Percentiles rank a stretch among this genome's conserved stretches.
These are phyloP conservation scores for Papiliotrema fonsecae DNA, from an alignment of 1,284 basidiomycete species.

Conservation along the genomic window DNA sequence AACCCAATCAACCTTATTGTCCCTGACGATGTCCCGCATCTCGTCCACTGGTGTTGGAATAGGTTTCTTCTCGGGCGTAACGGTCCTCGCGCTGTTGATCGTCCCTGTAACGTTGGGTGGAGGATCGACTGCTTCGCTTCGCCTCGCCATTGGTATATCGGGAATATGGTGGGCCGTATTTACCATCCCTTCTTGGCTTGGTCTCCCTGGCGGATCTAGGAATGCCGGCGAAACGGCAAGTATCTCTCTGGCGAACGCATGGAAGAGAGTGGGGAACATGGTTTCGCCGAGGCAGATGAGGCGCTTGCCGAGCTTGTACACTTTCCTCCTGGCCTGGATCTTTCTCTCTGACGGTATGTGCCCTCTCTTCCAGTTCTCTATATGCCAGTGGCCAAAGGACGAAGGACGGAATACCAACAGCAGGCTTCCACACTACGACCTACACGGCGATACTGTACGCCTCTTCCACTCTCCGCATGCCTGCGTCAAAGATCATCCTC, in stretches of 20 bases:
- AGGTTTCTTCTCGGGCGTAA: slow-evolving; percentile 65
- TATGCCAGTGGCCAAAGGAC: neutral
- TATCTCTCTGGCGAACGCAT: slow-evolving; percentile 21
- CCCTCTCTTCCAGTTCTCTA: too few relatives aligned
- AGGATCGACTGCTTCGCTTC: slow-evolving; percentile 67
- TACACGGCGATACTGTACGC: slow-evolving; percentile 46
- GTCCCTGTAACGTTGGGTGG: slow-evolving; percentile 63
- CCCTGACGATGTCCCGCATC: slow-evolving; percentile 67
- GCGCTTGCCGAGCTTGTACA: slow-evolving; percentile 73
- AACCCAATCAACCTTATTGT: slow-evolving; percentile 50
- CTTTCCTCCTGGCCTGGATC: slow-evolving; percentile 84
- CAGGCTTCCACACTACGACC: slow-evolving; percentile 45
- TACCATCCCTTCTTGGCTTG: slow-evolving; percentile 66
- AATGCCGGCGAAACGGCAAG: slow-evolving; percentile 39
- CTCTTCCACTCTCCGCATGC: slow-evolving; percentile 43
- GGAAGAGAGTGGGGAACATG: slow-evolving; percentile 53
- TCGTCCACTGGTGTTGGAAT: slow-evolving; percentile 76
- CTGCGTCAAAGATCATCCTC: slow-evolving; percentile 49
- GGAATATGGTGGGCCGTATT: slow-evolving; percentile 81
- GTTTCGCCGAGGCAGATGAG: slow-evolving; percentile 63
- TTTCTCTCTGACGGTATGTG: slow-evolving; percentile 75
- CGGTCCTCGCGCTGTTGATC: slow-evolving; percentile 68
- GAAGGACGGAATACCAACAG: neutral
- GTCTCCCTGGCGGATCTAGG: slow-evolving; percentile 55
- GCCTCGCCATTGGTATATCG: slow-evolving; percentile 71